Conservation (phyloP, 768 basidiomycete genomes). For the Rhizopogon vulgaris region DNA sequence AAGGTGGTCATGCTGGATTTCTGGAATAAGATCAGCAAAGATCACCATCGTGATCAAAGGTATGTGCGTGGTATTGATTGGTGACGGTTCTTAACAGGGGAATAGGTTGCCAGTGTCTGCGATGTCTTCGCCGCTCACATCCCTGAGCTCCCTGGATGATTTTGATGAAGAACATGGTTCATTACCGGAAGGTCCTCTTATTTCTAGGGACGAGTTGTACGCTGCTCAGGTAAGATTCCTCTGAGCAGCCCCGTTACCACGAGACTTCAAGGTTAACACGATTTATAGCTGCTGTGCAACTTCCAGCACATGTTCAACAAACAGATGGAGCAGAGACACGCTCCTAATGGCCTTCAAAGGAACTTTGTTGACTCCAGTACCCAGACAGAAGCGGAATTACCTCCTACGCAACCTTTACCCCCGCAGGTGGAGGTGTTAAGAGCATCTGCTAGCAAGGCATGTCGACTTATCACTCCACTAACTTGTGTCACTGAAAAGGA, state of each 20-base stretch:
- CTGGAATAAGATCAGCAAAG: slow-evolving; percentile 74
- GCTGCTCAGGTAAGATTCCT: slow-evolving; percentile 49
- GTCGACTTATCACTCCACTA: neutral
- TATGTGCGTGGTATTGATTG: slow-evolving; percentile 21
- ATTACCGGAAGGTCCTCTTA: slow-evolving; percentile 18
- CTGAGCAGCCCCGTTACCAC: slow-evolving; percentile 1
- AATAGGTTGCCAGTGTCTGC: slow-evolving; percentile 29
- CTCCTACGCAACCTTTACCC: slow-evolving; percentile 2
- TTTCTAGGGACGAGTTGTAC: slow-evolving; percentile 44
- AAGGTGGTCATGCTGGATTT: slow-evolving; percentile 90
- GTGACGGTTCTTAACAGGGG: neutral
- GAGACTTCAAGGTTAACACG: slow-evolving; percentile 7
- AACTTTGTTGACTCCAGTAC: slow-evolving; percentile 16
- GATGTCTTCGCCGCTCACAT: slow-evolving; percentile 68
- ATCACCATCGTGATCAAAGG: slow-evolving; percentile 35
- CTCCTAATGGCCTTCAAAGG: slow-evolving; percentile 3
- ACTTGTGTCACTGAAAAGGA: slow-evolving; percentile 11
- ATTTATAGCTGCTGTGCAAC: slow-evolving; percentile 34
- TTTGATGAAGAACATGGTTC: slow-evolving; percentile 30
- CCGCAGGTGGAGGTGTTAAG: slow-evolving; percentile 15
- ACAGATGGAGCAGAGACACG: slow-evolving; percentile 9
- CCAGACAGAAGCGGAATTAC: slow-evolving; percentile 23
- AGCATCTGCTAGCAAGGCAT: slow-evolving; percentile 17
- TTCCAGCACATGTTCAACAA: slow-evolving; percentile 21
- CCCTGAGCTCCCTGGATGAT: slow-evolving; percentile 68